Percentiles rank a stretch among this genome's conserved stretches.
Evolutionary conservation across 148 eudicot genomes (phyloP).

Genomic region (Polygonum aviculare): DNA sequence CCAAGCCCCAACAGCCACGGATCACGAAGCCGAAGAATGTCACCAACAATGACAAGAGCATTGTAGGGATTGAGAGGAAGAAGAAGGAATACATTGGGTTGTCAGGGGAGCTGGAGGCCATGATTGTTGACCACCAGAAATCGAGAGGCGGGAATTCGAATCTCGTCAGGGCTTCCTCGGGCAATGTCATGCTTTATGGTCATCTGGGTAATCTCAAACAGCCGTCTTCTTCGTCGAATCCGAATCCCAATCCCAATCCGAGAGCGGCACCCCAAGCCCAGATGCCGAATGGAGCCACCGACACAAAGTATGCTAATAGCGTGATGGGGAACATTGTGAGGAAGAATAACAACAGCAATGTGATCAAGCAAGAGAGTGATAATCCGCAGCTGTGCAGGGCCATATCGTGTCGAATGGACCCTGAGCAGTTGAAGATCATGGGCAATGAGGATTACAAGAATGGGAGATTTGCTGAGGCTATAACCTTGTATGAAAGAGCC

Average conservation of each 20-base stretch:
- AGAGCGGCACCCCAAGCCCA: background rate
- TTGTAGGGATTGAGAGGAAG: slow-evolving; percentile 5
- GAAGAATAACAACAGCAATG: slow-evolving; percentile 18
- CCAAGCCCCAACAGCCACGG: background rate
- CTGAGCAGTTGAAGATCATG: slow-evolving; percentile 76
- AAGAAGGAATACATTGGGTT: slow-evolving; percentile 35
- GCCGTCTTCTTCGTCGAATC: slow-evolving; percentile 3
- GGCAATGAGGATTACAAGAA: slow-evolving; percentile 95
- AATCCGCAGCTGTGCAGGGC: slow-evolving; percentile 58
- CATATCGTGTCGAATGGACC: slow-evolving; percentile 91
- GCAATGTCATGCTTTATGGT: slow-evolving; percentile 63
- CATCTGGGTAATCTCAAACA: slow-evolving; percentile 74
- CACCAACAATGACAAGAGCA: background rate
- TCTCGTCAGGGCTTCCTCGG: slow-evolving; percentile 66
- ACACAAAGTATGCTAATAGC: slow-evolving; percentile 20
- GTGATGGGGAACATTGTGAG: slow-evolving; percentile 52
- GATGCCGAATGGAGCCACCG: background rate
- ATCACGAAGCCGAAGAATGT: too few species aligned
- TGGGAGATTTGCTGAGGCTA: slow-evolving; percentile 80
- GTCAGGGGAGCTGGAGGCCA: slow-evolving; percentile 82
- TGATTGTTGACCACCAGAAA: slow-evolving; percentile 66
- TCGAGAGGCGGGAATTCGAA: slow-evolving; percentile 29
- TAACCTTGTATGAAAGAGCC: slow-evolving; percentile 87
- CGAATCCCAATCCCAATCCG: background rate
- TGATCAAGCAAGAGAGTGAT: background rate